These are phyloP conservation scores for Dactylis glomerata DNA, from an alignment of 176 grass and related monocot genomes.

Conservation along the genomic window DNA sequence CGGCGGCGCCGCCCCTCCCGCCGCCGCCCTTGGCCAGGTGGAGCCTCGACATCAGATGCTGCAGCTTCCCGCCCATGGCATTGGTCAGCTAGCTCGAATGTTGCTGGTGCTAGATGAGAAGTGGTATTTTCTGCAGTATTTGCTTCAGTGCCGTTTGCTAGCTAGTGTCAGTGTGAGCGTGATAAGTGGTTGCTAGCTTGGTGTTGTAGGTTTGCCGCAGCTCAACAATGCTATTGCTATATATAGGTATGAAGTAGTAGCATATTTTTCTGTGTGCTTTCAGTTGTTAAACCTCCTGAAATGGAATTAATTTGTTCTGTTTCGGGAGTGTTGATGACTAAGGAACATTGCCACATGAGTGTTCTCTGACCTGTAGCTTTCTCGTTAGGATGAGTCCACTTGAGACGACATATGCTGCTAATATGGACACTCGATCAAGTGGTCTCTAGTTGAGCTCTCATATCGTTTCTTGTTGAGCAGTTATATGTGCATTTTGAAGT, in stretches of 20 bases:
- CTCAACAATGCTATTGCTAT: background rate
- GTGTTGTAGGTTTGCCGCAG: background rate
- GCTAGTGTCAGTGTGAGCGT: background rate
- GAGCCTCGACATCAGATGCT: slow-evolving; percentile 41
- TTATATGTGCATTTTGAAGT: background rate
- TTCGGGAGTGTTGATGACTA: background rate
- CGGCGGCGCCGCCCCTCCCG: background rate
- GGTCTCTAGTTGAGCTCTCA: slow-evolving; percentile 20
- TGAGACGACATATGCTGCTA: background rate
- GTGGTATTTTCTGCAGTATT: background rate
- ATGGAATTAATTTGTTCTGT: background rate
- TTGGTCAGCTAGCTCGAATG: background rate
- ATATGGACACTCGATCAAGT: background rate
- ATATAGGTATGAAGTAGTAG: background rate
- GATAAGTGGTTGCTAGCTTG: background rate
- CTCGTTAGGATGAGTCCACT: slow-evolving; percentile 4
- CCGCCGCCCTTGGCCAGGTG: slow-evolving; percentile 11
- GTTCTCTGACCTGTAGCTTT: slow-evolving; percentile 24
- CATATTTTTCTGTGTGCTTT: background rate
- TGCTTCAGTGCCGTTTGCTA: background rate
- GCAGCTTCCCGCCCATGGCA: slow-evolving; percentile 39
- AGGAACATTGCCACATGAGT: slow-evolving; percentile 41
- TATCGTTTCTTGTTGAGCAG: background rate
- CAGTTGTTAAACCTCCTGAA: background rate
- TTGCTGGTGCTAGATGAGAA: background rate